Evolutionary conservation across 306 rosid species (phyloP).

Genomic region (Trifolium subterraneum): DNA sequence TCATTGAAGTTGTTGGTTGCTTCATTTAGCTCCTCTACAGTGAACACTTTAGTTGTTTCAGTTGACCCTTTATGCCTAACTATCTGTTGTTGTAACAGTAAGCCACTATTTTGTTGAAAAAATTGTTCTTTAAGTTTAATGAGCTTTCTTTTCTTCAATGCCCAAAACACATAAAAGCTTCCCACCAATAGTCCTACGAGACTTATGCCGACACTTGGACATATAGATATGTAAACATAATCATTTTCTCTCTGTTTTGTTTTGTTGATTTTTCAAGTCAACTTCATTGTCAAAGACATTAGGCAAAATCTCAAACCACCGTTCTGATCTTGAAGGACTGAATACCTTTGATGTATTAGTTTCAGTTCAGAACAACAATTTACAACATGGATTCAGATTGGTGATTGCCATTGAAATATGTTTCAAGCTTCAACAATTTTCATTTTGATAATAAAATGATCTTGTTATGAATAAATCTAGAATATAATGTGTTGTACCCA

Average conservation of each 20-base stretch:
- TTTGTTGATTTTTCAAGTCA: not conserved
- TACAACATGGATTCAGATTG: not conserved
- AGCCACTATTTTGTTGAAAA: constrained; percentile 56
- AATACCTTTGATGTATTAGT: not conserved
- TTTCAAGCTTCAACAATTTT: not conserved
- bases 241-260: not conserved
- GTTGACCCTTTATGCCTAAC: constrained; percentile 1
- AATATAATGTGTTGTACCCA: constrained; percentile 12
- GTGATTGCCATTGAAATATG: not conserved
- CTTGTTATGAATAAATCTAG: not conserved
- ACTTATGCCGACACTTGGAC: constrained; percentile 37
- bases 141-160: constrained; percentile 42
- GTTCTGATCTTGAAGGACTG: not conserved
- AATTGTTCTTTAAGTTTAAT: constrained; percentile 38
- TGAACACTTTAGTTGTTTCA: constrained; percentile 40
- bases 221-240: not conserved
- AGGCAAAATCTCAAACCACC: not conserved
- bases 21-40: constrained; percentile 40
- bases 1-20: constrained; percentile 52
- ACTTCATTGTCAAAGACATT: not conserved
- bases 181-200: constrained; percentile 11
- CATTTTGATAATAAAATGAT: not conserved
- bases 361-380: not conserved
- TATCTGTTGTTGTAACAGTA: constrained; percentile 47
- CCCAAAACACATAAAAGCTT: constrained; percentile 40